Base-by-base conservation (phyloP, 495 filamentous ascomycete genomes). In the Penicillium ucsense region DNA sequence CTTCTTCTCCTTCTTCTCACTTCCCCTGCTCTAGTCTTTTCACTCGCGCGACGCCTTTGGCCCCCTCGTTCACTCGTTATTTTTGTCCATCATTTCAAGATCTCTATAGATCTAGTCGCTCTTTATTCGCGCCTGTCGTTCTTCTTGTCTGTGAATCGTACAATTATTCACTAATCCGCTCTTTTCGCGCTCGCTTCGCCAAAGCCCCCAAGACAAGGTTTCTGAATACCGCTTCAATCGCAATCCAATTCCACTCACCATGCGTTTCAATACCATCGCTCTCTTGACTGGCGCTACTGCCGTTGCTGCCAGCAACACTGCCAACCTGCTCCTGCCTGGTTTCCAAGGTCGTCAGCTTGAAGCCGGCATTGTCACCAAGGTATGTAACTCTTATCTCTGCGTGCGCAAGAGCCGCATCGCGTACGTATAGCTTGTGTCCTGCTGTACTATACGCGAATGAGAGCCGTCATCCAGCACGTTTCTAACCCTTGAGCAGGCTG, bases 241-340 rank as follows among this genome's bases (percentile, higher is more conserved):
- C 20, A 20, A 20, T 20, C 20, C 20, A 20, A 20, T 20, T 20
- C 20, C 20, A 41, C 33, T 38, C 56, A 62, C 29, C 11, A 66
- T 66, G 63, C 63, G 55, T 52, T 52, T 62, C 53, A 40, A 53
- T 46, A 37, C 59, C 43, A 34, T 61, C 39, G 59, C 59, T 48
- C 46, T 66, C 31, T 38, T 66, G 52, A 48, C 61, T 20, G 50
- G 60, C 47, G 58, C 55, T 31, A 49, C 59, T 38, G 55, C 63
- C 28, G 64, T 46, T 37, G 51, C 58, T 38, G 66, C 66, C 29
- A 52, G 52, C 38, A 60, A 63, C 39, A 51, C 61, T 28, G 62
- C 62, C 29, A 60, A 42, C 37, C 51, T 69, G 27, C 52, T 66
- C 20, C 46, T 67, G 40, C 66, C 64, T 46, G 50, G 59, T 4